These are phyloP conservation scores for Mucor racemosus DNA, from an alignment of 371 early-diverging fungal species.

Conservation along the genomic window DNA sequence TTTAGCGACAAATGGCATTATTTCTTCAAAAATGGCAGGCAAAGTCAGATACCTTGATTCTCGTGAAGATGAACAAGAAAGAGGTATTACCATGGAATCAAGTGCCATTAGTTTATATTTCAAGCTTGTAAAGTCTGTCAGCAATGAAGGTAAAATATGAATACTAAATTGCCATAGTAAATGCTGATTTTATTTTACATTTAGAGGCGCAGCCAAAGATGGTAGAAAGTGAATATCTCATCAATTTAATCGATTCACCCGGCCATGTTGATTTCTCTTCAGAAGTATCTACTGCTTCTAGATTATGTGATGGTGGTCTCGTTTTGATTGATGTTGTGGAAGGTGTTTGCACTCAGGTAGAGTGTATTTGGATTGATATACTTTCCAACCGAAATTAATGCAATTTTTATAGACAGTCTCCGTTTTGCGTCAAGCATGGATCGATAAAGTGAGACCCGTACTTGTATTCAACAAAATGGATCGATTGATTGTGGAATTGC, in stretches of 20 bases:
- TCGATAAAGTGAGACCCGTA: conserved; percentile 87
- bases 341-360: conserved; percentile 97
- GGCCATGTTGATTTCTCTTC: conserved; percentile 99
- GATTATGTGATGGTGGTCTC: conserved; percentile 96
- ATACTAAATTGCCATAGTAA: neutral
- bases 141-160: conserved; percentile 21
- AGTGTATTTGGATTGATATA: neutral
- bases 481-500: conserved; percentile 91
- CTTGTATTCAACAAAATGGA: conserved; percentile 99
- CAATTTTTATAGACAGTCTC: conserved; percentile 76
- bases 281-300: conserved; percentile 95
- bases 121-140: conserved; percentile 58
- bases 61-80: conserved; percentile 98
- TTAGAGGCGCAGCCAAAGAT: conserved; percentile 25
- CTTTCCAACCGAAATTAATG: neutral
- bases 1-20: conserved; percentile 96
- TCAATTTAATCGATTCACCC: conserved; percentile 99
- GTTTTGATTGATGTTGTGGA: conserved; percentile 98
- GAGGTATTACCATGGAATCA: conserved; percentile 99
- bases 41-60: conserved; percentile 99
- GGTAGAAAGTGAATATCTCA: conserved; percentile 75
- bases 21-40: conserved; percentile 96
- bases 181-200: neutral
- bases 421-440: conserved; percentile 94
- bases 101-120: conserved; percentile 94